Evolutionary conservation across 1,284 basidiomycete species (phyloP).

Genomic region (Cryptococcus sp.): DNA sequence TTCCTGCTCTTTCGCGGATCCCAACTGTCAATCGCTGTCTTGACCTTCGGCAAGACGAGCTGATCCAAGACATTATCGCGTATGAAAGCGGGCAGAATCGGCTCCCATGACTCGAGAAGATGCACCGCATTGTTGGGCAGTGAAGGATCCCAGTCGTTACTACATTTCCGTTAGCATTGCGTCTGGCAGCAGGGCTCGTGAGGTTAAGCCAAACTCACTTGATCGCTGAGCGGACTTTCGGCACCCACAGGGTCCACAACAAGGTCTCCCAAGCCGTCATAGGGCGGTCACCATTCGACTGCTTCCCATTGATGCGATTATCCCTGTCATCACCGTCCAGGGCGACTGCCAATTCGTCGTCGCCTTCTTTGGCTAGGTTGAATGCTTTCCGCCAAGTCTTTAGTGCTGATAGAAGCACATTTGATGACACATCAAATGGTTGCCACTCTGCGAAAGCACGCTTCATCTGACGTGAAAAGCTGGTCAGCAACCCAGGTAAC

Average conservation of each 20-base stretch:
- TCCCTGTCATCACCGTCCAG: constrained; percentile 1
- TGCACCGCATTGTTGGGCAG: constrained; percentile 73
- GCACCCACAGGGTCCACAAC: constrained; percentile 93
- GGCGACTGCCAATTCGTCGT: constrained; percentile 5
- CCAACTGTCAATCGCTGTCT: constrained; percentile 82
- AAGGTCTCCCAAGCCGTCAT: constrained; percentile 97
- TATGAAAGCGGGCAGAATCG: constrained; percentile 84
- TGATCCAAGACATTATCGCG: constrained; percentile 95
- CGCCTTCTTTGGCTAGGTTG: constrained; percentile 26
- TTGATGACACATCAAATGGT: constrained; percentile 44
- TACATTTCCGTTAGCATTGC: constrained; percentile 29
- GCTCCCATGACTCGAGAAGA: constrained; percentile 85
- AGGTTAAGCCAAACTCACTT: constrained; percentile 58
- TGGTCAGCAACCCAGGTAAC: constrained; percentile 2
- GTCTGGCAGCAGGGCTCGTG: background rate
- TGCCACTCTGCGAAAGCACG: constrained; percentile 40
- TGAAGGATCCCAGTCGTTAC: constrained; percentile 83
- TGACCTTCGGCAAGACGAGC: constrained; percentile 88
- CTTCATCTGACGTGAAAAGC: constrained; percentile 18
- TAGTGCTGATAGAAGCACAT: constrained; percentile 41
- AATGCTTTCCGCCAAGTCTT: constrained; percentile 51
- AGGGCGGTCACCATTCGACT: constrained; percentile 28
- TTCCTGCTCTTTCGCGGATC: constrained; percentile 57
- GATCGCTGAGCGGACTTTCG: constrained; percentile 83
- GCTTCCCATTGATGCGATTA: background rate